Percentiles rank a stretch among this genome's conserved stretches.
Evolutionary conservation across 2,329 filamentous ascomycete genomes (phyloP).

Genomic region (Talaromyces piceae): DNA sequence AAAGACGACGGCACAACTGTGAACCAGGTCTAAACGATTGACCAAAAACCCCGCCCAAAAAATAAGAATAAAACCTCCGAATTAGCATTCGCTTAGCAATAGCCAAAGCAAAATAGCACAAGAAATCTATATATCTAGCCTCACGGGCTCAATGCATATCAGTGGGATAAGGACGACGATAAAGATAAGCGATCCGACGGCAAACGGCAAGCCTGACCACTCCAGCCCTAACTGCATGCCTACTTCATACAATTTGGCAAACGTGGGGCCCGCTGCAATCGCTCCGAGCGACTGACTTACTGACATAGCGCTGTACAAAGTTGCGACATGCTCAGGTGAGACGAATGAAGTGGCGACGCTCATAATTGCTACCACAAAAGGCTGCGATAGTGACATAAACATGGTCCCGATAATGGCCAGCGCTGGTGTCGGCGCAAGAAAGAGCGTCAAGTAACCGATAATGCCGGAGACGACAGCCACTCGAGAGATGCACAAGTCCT

Average conservation of each 20-base stretch:
- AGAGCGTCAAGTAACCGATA: constrained; percentile 16
- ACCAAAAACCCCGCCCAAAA: background rate
- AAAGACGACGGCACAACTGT: background rate
- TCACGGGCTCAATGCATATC: background rate
- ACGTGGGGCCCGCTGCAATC: constrained; percentile 20
- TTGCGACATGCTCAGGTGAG: constrained; percentile 19
- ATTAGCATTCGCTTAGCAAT: background rate
- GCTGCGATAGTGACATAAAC: constrained; percentile 19
- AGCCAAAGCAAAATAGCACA: background rate
- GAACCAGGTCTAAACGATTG: no score
- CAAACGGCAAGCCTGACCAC: constrained; percentile 24
- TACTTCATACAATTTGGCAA: constrained; percentile 18
- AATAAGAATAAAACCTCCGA: background rate
- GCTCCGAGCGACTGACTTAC: constrained; percentile 17
- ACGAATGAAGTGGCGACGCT: constrained; percentile 23
- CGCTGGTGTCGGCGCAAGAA: constrained; percentile 13
- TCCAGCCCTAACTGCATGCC: constrained; percentile 20
- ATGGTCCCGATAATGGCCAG: constrained; percentile 18
- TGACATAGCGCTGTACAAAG: constrained; percentile 21
- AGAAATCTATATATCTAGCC: background rate
- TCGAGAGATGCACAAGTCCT: constrained; percentile 19
- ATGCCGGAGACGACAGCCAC: constrained; percentile 14
- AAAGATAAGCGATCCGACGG: constrained; percentile 15
- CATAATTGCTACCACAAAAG: constrained; percentile 17
- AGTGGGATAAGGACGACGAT: constrained; percentile 5